These are phyloP conservation scores for Aspergillus sojae DNA, from an alignment of 2,329 filamentous ascomycete genomes.

Conservation along the genomic window DNA sequence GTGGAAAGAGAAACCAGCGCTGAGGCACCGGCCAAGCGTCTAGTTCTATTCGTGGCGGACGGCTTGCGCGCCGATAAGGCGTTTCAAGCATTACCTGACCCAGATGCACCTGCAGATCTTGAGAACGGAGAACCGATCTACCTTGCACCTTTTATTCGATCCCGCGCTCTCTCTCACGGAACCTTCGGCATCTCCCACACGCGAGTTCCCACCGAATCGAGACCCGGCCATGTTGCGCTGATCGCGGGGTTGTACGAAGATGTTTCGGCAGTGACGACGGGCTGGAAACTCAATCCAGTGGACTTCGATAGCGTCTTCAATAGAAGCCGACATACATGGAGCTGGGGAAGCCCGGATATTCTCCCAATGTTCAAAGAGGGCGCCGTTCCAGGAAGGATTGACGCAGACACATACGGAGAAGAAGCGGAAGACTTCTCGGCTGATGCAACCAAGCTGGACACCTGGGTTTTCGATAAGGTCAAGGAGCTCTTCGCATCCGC, in stretches of 20 bases:
- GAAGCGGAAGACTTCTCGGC: conserved; percentile 90
- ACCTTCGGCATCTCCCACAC: conserved; percentile 98
- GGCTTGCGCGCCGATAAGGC: conserved; percentile 96
- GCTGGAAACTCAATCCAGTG: conserved; percentile 98
- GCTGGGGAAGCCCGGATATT: conserved; percentile 98
- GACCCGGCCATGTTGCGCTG: conserved; percentile 92
- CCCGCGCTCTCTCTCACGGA: conserved; percentile 81
- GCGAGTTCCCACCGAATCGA: conserved; percentile 92
- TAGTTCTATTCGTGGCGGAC: conserved; percentile 96
- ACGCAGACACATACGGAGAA: conserved; percentile 80
- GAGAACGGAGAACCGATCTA: conserved; percentile 62
- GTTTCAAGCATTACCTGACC: conserved; percentile 90
- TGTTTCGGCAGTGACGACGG: conserved; percentile 94
- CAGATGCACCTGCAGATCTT: conserved; percentile 38
- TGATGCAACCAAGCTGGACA: conserved; percentile 78
- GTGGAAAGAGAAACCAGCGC: conserved; percentile 62
- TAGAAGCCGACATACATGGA: conserved; percentile 94
- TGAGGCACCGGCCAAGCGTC: conserved; percentile 80
- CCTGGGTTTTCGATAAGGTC: conserved; percentile 95
- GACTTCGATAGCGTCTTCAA: conserved; percentile 99
- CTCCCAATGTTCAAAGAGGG: conserved; percentile 95
- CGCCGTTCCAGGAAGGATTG: conserved; percentile 82
- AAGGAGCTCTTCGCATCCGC: conserved; percentile 83
- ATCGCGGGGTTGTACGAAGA: conserved; percentile 98
- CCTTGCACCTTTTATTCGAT: conserved; percentile 88